Evolutionary conservation across 2,329 filamentous ascomycete genomes (phyloP).

Genomic region (Emergomyces pasteurianus): DNA sequence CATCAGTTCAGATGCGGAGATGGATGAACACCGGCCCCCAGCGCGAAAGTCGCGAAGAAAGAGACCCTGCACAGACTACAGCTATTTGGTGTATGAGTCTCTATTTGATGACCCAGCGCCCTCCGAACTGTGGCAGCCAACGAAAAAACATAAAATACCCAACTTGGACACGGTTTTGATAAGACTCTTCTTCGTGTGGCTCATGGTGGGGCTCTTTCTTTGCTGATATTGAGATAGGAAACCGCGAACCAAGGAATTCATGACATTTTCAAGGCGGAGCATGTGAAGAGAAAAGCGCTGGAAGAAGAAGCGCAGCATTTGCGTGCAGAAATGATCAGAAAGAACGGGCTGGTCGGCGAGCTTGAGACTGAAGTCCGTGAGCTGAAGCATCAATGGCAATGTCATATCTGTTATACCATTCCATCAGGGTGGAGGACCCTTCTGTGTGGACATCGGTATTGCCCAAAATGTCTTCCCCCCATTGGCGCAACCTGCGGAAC

Average conservation of each 20-base stretch:
- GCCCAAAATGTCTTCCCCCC: background rate
- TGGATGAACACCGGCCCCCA: too few relatives aligned
- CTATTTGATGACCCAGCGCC: background rate
- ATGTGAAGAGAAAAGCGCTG: background rate
- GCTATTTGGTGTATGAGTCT: background rate
- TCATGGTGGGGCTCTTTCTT: background rate
- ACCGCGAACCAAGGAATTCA: conserved; percentile 1
- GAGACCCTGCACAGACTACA: background rate
- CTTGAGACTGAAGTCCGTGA: too few relatives aligned
- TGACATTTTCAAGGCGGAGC: background rate
- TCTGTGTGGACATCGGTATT: too few relatives aligned
- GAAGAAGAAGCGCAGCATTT: too few relatives aligned
- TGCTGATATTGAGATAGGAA: conserved; percentile 4
- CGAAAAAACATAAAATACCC: conserved; percentile 1
- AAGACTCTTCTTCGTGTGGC: background rate
- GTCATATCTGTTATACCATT: too few relatives aligned
- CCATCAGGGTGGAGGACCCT: too few relatives aligned
- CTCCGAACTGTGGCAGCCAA: background rate
- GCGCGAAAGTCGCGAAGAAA: too few relatives aligned
- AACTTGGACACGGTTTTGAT: background rate
- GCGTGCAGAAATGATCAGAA: too few relatives aligned
- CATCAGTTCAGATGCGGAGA: too few relatives aligned
- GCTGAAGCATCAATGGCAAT: too few relatives aligned
- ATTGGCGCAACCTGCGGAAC: background rate
- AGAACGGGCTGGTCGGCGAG: too few relatives aligned